Base-by-base conservation (phyloP, 352 stramenopile species). In the Blastocystis sp. region DNA sequence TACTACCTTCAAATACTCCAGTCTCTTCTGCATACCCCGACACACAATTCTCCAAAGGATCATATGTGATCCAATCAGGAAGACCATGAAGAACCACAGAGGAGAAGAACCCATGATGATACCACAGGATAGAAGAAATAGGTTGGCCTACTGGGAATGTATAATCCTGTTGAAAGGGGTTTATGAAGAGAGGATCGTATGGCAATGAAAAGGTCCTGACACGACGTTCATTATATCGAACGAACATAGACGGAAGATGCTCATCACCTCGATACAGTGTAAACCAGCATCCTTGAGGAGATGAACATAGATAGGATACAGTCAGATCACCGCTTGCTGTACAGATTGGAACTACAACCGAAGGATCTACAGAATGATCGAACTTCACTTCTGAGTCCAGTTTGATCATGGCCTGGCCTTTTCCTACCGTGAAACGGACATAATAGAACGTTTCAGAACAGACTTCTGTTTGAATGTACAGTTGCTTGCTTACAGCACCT, bases 11-110 rank as follows among this genome's bases (percentile, higher is more conserved):
- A 51, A 29, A 77, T 6, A 52, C 37, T 12, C 65, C 65, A 24
- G 32, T 9, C 27, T 52, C 43, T 56, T 51, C 21, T 35, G 65
- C 65, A 19, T 54, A 37, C 27, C n/a, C 65, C 37, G 37, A 24
- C 7, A 77, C 4, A 19, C 32, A 77, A n/a, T 77, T 77, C n/a
- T 77, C 65, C 24, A 77, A 51, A 21, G 29, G 43, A 51, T 77
- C 65, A 51, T 77, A 77, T 7, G 11, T 14, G 4, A 77, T 77
- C 65, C 65, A 77, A 24, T 12, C 7, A 29, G 65, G 65, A n/a
- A 77, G 37, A 7, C 27, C 12, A 21, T 21, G 37, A 29, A 77
- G 7, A 21, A 35, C 6, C 19, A 56, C n/a, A 56, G 29, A 46
- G 0, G n/a, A 39, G 14, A 61, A 51, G 51, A 83, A 83, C 9